phyloP scores from a whole-genome alignment of 441 rosid genomes.

The Gossypium gossypioides region DNA sequence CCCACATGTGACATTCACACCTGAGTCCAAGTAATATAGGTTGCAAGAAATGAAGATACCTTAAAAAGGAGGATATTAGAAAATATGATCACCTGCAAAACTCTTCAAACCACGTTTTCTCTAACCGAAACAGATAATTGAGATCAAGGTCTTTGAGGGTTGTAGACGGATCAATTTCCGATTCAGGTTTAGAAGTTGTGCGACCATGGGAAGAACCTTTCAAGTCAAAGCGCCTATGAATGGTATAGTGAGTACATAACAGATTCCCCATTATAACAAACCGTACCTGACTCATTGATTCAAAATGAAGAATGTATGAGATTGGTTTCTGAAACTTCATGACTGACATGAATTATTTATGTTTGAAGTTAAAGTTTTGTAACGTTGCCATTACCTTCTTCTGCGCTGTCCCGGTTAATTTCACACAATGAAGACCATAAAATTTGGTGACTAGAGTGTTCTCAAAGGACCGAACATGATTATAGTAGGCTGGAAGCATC shows the following conservation, averaged over 20 bases:
- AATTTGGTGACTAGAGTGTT: constrained; percentile 83
- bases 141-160: constrained; percentile 97
- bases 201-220: constrained; percentile 98
- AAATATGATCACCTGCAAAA: constrained; percentile 61
- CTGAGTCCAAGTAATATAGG: background rate
- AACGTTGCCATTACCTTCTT: constrained; percentile 51
- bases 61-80: background rate
- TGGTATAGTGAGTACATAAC: constrained; percentile 64
- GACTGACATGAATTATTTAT: background rate
- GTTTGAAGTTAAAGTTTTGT: constrained; percentile 2
- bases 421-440: constrained; percentile 87
- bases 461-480: constrained; percentile 75
- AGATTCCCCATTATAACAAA: constrained; percentile 96
- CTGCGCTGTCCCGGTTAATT: constrained; percentile 68
- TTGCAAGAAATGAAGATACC: background rate
- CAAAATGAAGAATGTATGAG: constrained; percentile 20
- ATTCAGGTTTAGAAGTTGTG: constrained; percentile 66
- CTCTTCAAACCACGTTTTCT: constrained; percentile 79
- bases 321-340: constrained; percentile 7
- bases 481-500: constrained; percentile 94
- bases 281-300: constrained; percentile 52
- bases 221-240: constrained; percentile 85
- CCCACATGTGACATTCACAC: background rate
- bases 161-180: constrained; percentile 71
- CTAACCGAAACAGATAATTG: constrained; percentile 63